These are phyloP conservation scores for Leccinum rimulosum DNA, from an alignment of 768 basidiomycete species.

Conservation along the genomic window DNA sequence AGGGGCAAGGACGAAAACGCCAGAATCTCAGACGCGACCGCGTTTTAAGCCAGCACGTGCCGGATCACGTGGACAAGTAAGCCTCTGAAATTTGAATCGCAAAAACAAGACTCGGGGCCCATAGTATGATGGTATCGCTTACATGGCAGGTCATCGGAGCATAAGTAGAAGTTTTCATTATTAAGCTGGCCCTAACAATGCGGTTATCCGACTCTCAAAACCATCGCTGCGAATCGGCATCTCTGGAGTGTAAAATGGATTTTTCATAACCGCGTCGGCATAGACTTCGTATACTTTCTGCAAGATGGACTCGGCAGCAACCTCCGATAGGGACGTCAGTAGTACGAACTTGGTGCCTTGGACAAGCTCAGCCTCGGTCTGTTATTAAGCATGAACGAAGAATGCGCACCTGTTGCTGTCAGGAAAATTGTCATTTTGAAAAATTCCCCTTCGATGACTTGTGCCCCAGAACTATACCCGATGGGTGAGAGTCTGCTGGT, in stretches of 20 bases:
- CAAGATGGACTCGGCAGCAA: constrained; percentile 65
- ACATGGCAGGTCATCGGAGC: background rate
- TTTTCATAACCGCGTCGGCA: constrained; percentile 96
- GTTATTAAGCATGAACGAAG: background rate
- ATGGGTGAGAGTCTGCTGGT: constrained; percentile 87
- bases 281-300: constrained; percentile 92
- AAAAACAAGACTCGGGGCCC: too few species aligned
- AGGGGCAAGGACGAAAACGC: background rate
- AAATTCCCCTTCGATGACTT: constrained; percentile 93
- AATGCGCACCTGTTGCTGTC: constrained; percentile 75
- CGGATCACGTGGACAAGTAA: constrained; percentile 21
- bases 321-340: constrained; percentile 76
- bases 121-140: background rate
- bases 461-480: constrained; percentile 79
- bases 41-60: constrained; percentile 11
- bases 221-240: constrained; percentile 95
- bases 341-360: constrained; percentile 95
- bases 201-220: constrained; percentile 72
- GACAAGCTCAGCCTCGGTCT: background rate
- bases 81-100: too few species aligned
- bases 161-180: constrained; percentile 12
- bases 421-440: constrained; percentile 93
- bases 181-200: constrained; percentile 50
- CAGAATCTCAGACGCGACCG: constrained; percentile 11
- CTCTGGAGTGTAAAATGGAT: constrained; percentile 98